Evolutionary conservation across 257 asterid genomes (phyloP), one percentile per base, ranked within the genome.

Genomic region (Coffea canephora): DNA sequence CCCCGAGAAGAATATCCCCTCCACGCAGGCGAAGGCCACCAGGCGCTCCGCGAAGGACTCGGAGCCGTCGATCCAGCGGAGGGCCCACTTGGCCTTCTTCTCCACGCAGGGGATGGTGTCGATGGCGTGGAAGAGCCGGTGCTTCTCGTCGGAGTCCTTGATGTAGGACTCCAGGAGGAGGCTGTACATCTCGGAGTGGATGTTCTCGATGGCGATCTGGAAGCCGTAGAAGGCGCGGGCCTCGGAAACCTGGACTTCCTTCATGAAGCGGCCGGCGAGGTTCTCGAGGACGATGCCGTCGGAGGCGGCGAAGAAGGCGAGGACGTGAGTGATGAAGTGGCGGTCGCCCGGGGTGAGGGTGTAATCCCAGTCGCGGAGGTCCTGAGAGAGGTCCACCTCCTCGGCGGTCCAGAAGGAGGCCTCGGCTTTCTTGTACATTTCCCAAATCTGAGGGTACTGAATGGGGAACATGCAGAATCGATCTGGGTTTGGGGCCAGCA

Each of bases 321-420:
- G 91, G 0, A 95, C 90, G 75, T 91, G 95, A 54, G 92, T 91
- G 84, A 95, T 82, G 85, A 95, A 95, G 76, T 95, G 99, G 71
- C 83, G 83, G 87, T 95, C 99, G 67, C 87, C 95, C 59, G 83
- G 13, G 11, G 93, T 79, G 59, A 95, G 93, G 31, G 59, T 52
- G 16, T 76, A 18, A 0, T 91, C 96, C 96, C 97, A 95, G 57
- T 95, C 95, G 50, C 90, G 90, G 1, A 36, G 84, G 77, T 95
- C 99, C 57, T 86, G 86, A 0, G 99, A 92, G 10, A 93, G 78
- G 79, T 93, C 98, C 5, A 95, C 99, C 74, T 95, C 99, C 86
- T 95, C 99, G 21, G 93, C 99, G 7, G 99, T 95, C 98, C 99
- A 95, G 83, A 95, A 95, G 21, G 99, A 95, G 15, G 99, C 99